Evolutionary conservation across 352 stramenopile genomes (phyloP), one percentile per base, ranked within the genome.

Genomic region (Globisporangium rhizosaccharum): DNA sequence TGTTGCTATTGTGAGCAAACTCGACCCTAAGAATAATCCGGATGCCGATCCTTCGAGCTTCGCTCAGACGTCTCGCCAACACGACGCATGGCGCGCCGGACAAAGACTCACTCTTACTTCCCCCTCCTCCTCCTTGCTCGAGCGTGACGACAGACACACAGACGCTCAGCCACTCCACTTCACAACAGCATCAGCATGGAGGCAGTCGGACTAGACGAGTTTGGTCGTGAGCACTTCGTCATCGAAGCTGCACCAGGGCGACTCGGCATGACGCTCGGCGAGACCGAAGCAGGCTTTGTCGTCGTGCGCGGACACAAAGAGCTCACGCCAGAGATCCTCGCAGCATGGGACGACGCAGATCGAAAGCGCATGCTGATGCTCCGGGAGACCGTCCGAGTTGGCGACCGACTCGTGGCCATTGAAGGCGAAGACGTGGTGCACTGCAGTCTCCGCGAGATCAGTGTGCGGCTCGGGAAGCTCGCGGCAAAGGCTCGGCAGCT

Each of bases 351-450:
- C n/a, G 67, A 76, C n/a, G 57, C 50, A 10, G 70, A 80, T 47
- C 70, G 60, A 17, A 61, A 63, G 17, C 67, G 68, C 11, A 66
- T 82, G 49, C 59, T 71, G 6, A 20, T 69, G 46, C 51, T 82
- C 55, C 63, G 68, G 1, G 46, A 75, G 20, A 64, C 57, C 8
- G 66, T 88, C 28, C 59, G 64, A 48, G 47, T 72, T 14, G 76
- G 71, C 33, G 79, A 88, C 59, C 76, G 76, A 1, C 66, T 88
- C 20, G 55, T 88, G 7, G 68, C 47, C 9, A 75, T 88, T 49
- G 68, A 88, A 56, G 71, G 69, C 28, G 56, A 73, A 28, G 72
- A 82, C n/a, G 49, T 85, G 10, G 57, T 76, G 2, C 72, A 85
- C 55, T 75, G 51, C 55, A 66, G 63, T 17, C 46, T 85, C 7